phyloP scores from a whole-genome alignment of 2,329 filamentous ascomycete species.

The Zasmidium citrigriseum region DNA sequence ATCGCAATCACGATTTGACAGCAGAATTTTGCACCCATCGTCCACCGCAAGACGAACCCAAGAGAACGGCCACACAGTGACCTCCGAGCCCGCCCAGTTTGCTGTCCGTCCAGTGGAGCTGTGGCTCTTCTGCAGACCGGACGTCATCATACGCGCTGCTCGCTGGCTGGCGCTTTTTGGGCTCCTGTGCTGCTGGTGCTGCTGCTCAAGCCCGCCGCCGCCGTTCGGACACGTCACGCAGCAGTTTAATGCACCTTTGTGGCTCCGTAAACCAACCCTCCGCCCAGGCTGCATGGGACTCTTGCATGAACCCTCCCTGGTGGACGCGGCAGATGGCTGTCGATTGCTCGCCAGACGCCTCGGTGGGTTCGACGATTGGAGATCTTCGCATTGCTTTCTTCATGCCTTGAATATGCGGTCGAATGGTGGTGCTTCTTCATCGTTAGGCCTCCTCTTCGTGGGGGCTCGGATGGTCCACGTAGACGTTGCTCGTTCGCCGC shows the following conservation, averaged over 20 bases:
- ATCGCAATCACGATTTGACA: conserved; percentile 2
- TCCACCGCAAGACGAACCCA: conserved; percentile 7
- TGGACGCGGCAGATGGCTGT: conserved; percentile 12
- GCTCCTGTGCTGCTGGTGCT: conserved; percentile 7
- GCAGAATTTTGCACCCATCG: conserved; percentile 4
- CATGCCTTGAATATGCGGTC: conserved; percentile 18
- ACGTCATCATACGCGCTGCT: not conserved
- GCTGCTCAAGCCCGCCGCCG: not conserved
- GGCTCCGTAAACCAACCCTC: too few species aligned
- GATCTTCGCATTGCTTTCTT: conserved; percentile 1
- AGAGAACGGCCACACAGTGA: not conserved
- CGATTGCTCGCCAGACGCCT: not conserved
- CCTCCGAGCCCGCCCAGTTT: too few species aligned
- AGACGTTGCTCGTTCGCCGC: not conserved
- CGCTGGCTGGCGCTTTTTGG: conserved; percentile 1
- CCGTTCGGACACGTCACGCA: conserved; percentile 14
- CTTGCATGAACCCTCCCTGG: conserved; percentile 25
- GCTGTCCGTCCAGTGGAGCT: not conserved
- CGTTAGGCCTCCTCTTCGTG: not conserved
- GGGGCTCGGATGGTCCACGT: not conserved
- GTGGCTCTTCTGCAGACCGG: not conserved
- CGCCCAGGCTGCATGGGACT: conserved; percentile 1
- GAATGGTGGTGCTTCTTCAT: not conserved
- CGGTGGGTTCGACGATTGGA: not conserved
- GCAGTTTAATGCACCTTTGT: conserved; percentile 9